Conservation (phyloP, 2,329 filamentous ascomycete species). For the Claviceps capensis region DNA sequence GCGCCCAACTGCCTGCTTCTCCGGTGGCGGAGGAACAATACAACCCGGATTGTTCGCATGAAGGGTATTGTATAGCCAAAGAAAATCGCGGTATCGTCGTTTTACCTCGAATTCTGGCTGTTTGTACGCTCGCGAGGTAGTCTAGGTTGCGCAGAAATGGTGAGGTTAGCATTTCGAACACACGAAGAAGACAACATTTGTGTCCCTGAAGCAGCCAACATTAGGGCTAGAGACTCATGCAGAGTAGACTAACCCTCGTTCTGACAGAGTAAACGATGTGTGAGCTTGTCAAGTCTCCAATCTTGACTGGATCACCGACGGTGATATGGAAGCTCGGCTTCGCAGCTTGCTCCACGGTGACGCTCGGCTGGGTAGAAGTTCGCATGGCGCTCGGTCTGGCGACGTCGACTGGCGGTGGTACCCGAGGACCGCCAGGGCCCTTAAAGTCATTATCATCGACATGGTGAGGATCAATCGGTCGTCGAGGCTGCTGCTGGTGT, state of each 20-base stretch:
- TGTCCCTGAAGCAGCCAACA: no score
- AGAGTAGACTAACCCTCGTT: constrained; percentile 53
- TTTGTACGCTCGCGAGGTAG: constrained; percentile 89
- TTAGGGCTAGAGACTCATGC: not conserved
- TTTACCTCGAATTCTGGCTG: constrained; percentile 88
- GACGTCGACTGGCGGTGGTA: constrained; percentile 51
- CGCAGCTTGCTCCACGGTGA: constrained; percentile 84
- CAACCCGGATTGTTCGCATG: constrained; percentile 92
- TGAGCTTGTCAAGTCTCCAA: constrained; percentile 89
- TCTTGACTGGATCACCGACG: constrained; percentile 94
- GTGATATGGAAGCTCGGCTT: constrained; percentile 84
- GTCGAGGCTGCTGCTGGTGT: constrained; percentile 28
- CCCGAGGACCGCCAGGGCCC: constrained; percentile 37
- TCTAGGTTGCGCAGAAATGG: constrained; percentile 36
- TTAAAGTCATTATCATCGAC: constrained; percentile 60
- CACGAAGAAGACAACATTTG: not conserved
- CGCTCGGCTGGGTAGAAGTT: constrained; percentile 54
- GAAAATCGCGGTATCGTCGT: constrained; percentile 85
- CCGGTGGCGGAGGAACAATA: constrained; percentile 87
- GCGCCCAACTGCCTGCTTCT: constrained; percentile 92
- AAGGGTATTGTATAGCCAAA: constrained; percentile 93
- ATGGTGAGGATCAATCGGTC: constrained; percentile 44
- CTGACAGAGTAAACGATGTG: constrained; percentile 96
- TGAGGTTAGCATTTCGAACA: not conserved
- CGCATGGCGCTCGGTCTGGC: constrained; percentile 37